Base-by-base conservation (phyloP, 768 basidiomycete genomes). In the Mrakia frigida region DNA sequence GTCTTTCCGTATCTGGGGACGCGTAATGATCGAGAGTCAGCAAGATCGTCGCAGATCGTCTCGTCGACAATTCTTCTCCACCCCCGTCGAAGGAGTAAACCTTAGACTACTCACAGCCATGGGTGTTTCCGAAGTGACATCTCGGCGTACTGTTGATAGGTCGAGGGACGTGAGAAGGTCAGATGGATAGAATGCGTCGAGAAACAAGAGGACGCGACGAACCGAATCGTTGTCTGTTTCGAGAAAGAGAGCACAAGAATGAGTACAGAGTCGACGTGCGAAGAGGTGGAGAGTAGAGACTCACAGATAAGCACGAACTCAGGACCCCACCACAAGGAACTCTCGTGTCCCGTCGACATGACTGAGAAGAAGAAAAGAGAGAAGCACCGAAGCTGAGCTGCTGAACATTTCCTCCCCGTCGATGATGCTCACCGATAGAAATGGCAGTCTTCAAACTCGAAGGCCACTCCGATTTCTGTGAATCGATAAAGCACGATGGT, bases 271-370 rank as follows among this genome's bases (percentile, higher is more conserved):
- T 41, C 18, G 11, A 43, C 31, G 10, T 50, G 59, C 25, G 10
- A 33, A 59, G 46, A 53, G 16, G 11, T 0, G 18, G 33, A 53
- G 21, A 59, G 14, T 14, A 53, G 35, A 43, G 37, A 50, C 52
- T 56, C 16, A 52, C 56, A 72, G 43, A 72, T 72, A 2, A 72
- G 35, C 2, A 72, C 35, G 9, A 72, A 72, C 71, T 72, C 71
- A 25, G 71, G 71, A 31, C 76, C 76, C 71, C 71, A 77, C 76
- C 71, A 68, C 3, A 73, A 37, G 7, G 35, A 61, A 2, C 35
- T 56, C 65, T 69, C 67, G 52, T 53, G 67, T 11, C 35, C 35
- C 4, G 65, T 37, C 1, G n/a, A 18, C 50, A 39, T 52, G 25
- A 73, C 71, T 43, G 69, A 25, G 0, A 41, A 13, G n/a, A 71